Base-by-base conservation (phyloP, 305 asterid species). In the Rubia balearica region DNA sequence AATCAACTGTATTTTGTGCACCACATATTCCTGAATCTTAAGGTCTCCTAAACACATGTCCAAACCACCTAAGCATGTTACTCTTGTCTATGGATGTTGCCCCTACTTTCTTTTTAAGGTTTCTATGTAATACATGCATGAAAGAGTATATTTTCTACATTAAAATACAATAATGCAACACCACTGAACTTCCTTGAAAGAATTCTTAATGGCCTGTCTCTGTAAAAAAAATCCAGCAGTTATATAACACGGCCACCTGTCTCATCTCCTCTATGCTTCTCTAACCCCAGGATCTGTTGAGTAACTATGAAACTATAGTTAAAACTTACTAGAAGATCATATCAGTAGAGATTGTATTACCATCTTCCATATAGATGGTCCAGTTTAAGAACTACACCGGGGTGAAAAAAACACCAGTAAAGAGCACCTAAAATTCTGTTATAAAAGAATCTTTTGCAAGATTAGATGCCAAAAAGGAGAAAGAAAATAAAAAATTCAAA, bases 401-500 rank as follows among this genome's bases (percentile, higher is more conserved):
- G 8, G 11, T 24, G 13, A 59, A 13, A 57, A 57, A 21, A 57
- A 46, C 11, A 41, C 30, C 30, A 42, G 56, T 11, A 9, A 27
- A 33, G 46, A 22, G 42, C 43, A 19, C 57, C 38, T 55, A 4
- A 64, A 7, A 21, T 72, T 51, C 42, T 10, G 21, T 12, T 14
- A 12, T 41, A 14, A 16, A 22, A 66, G 27, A 57, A 16, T 12
- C 46, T 17, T 21, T 68, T n/a, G 55, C 36, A 19, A 36, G 38
- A 22, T 7, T 14, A 46, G 27, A 67, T 22, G 16, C 27, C 14
- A 74, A 45, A 57, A 13, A 62, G 55, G 62, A 68, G 51, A 73
- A 41, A 74, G 3, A 19, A 46, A n/a, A 22, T 41, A 17, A 17
- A 14, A 49, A 57, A 21, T 57, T 57, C 13, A 57, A 57, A 59